phyloP scores from a whole-genome alignment of 169 alveolate species.

The Plasmodium vinckei region DNA sequence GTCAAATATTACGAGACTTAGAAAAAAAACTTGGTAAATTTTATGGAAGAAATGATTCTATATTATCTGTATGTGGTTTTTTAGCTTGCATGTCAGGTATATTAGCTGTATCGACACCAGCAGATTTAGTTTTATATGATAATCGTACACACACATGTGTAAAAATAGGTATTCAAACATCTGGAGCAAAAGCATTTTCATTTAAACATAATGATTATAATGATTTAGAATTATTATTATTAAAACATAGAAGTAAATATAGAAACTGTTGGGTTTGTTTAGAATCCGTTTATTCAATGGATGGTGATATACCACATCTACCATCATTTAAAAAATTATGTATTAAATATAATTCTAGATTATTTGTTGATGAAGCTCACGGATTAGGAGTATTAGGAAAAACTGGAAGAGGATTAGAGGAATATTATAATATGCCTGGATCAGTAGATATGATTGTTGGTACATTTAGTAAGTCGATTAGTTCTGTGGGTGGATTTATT shows the following conservation, averaged over 20 bases:
- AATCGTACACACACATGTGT: constrained; percentile 82
- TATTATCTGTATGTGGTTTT: constrained; percentile 82
- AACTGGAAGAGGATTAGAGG: constrained; percentile 91
- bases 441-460: constrained; percentile 84
- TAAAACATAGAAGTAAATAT: constrained; percentile 75
- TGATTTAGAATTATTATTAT: constrained; percentile 77
- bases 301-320: constrained; percentile 89
- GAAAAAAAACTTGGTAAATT: constrained; percentile 80
- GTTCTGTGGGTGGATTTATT: constrained; percentile 86
- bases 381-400: constrained; percentile 90
- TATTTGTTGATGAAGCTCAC: constrained; percentile 91
- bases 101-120: constrained; percentile 80
- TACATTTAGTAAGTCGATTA: constrained; percentile 85
- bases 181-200: constrained; percentile 81
- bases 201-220: constrained; percentile 86
- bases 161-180: constrained; percentile 80
- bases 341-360: constrained; percentile 78
- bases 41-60: constrained; percentile 84
- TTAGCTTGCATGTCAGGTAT: constrained; percentile 85
- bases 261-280: constrained; percentile 84
- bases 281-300: constrained; percentile 93
- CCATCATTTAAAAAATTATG: constrained; percentile 83
- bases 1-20: constrained; percentile 80
- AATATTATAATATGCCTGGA: constrained; percentile 83
- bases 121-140: constrained; percentile 79